Base-by-base conservation (phyloP, 495 filamentous ascomycete genomes). In the Daldinia concentrica region DNA sequence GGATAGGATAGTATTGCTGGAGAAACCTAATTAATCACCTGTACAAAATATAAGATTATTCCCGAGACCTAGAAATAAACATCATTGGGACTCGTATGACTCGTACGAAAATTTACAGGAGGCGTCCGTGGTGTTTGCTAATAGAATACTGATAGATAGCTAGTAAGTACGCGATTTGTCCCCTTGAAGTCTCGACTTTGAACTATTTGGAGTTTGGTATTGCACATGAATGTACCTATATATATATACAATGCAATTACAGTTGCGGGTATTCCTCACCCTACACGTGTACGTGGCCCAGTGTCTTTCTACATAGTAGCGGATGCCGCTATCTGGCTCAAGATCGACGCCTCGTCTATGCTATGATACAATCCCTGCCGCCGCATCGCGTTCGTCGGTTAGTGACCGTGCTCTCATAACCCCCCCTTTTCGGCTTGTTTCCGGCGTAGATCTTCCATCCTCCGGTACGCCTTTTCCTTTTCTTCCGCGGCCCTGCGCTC, bases 401-500 rank as follows among this genome's bases (percentile, higher is more conserved):
- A 6, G n/a, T 32, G 26, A 32, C 19, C 36, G 11, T 37, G 37
- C 41, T 57, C 30, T 64, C 36, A 66, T 64, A 22, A 29, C 6
- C 36, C 22, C 27, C 32, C 41, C 55, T 58, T 55, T 54, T 63
- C 61, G 26, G 71, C 58, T 14, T 74, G 71, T 24, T 60, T 64
- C 37, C 75, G 76, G 24, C 70, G 64, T 3, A 59, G 17, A 24
- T 69, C 72, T 54, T 82, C 74, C 65, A 78, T 77, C 51, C 79
- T 77, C 17, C 77, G 72, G 57, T 70, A 34, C 4, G 63, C 36
- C 57, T 75, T 76, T 75, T 83, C 79, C 66, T 77, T 80, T 63
- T 86, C 79, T 73, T 85, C 81, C 32, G 74, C 66, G 22, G 78
- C 78, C 30, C 80, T 77, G 75, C 81, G 83, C 67, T 80, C 74